Evolutionary conservation across 2,329 filamentous ascomycete genomes (phyloP).

Genomic region (Pseudogymnoascus sp.): DNA sequence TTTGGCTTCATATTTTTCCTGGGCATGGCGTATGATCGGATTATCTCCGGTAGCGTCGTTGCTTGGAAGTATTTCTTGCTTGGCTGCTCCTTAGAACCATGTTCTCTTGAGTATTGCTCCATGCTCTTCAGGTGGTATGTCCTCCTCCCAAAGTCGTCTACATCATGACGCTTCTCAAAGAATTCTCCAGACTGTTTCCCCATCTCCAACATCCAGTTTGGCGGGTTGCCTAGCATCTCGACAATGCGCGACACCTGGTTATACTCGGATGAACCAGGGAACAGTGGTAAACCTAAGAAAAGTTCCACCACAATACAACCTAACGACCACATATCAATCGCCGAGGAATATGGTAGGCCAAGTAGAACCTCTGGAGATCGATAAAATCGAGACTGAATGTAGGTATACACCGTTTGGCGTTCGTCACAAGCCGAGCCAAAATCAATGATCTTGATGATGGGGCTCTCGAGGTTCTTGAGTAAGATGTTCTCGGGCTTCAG

Average conservation of each 20-base stretch:
- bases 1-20: constrained; percentile 98
- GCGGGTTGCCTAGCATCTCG: constrained; percentile 94
- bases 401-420: constrained; percentile 96
- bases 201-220: constrained; percentile 99
- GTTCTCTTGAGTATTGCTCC: constrained; percentile 95
- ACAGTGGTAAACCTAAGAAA: constrained; percentile 87
- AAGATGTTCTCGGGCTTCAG: constrained; percentile 97
- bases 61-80: constrained; percentile 99
- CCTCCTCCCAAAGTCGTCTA: constrained; percentile 86
- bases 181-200: constrained; percentile 97
- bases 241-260: constrained; percentile 96
- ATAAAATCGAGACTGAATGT: constrained; percentile 98
- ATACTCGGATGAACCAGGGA: constrained; percentile 96
- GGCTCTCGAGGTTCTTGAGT: constrained; percentile 94
- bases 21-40: constrained; percentile 96
- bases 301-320: constrained; percentile 97
- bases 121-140: constrained; percentile 92
- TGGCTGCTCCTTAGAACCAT: constrained; percentile 93
- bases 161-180: constrained; percentile 75
- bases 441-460: constrained; percentile 99
- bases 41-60: constrained; percentile 89
- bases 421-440: constrained; percentile 98
- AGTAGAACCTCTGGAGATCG: constrained; percentile 91
- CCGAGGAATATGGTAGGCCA: constrained; percentile 94
- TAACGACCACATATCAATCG: constrained; percentile 99